Conservation (phyloP, 208 protist genomes). For the Crithidia bombi region DNA sequence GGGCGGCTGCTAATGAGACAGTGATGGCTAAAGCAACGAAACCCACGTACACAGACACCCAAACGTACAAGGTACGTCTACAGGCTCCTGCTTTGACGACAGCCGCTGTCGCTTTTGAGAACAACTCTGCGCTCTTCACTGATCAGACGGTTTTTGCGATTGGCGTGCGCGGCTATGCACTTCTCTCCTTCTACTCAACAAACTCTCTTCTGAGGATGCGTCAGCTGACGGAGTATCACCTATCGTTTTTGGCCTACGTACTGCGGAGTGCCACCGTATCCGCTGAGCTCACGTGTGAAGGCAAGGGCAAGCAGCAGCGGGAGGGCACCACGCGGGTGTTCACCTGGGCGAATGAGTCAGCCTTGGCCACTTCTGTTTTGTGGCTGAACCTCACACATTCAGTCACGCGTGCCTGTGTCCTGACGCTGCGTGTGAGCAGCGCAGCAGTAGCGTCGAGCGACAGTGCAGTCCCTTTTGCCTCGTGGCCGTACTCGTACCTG, state of each 20-base stretch:
- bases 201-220: constrained; percentile 24
- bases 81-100: constrained; percentile 7
- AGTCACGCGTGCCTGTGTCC: constrained; percentile 11
- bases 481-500: constrained; percentile 34
- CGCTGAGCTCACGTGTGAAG: constrained; percentile 17
- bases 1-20: background rate
- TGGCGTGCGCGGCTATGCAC: constrained; percentile 22
- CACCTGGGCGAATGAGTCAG: constrained; percentile 17
- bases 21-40: background rate
- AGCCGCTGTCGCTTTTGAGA: constrained; percentile 4
- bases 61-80: constrained; percentile 10
- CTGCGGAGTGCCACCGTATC: constrained; percentile 32
- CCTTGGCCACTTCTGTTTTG: constrained; percentile 21
- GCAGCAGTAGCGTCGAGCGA: constrained; percentile 4
- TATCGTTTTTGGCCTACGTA: constrained; percentile 27
- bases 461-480: constrained; percentile 4
- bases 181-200: constrained; percentile 17
- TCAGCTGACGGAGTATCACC: constrained; percentile 30
- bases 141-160: constrained; percentile 31
- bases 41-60: constrained; percentile 22
- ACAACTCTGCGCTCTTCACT: constrained; percentile 19
- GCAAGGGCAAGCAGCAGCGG: background rate
- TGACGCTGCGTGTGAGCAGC: constrained; percentile 23
- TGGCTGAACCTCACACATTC: constrained; percentile 17
- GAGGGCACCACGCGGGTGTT: background rate